Base-by-base conservation (phyloP, 306 rosid species). In the Crataegus laevigata region DNA sequence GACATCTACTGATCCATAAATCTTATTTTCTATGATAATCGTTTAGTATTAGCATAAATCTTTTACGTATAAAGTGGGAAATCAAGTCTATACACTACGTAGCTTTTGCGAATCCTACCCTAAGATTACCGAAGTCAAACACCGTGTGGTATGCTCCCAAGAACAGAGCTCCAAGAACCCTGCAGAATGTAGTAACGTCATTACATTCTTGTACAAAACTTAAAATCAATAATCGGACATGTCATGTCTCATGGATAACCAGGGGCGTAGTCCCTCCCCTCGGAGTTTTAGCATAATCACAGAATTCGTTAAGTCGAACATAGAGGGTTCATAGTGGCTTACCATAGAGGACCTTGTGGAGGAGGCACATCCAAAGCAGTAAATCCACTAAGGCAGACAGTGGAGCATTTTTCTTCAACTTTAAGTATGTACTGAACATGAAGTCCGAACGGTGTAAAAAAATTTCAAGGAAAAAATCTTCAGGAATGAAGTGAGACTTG, bases 331-430 rank as follows among this genome's bases (percentile, higher is more conserved):
- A 32, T 58, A 32, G 64, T 17, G 54, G 14, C 77, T 80, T 87
- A 91, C 97, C 94, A 91, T 26, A 91, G 81, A 69, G 97, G 97
- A 69, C 97, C 94, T 73, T 86, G 89, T 43, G 94, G 94, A 8
- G 88, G 72, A 83, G 91, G 92, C 77, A 87, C 92, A 80, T 91
- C 94, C 62, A 91, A 42, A 64, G 86, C 83, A 83, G 79, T 83
- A 87, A 91, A 89, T 75, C 94, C 88, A 4, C 86, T 80, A 60
- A 84, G 74, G 86, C 97, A 91, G 76, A 91, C 69, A 63, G 82
- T 69, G 21, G 89, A 77, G 66, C 74, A 65, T 17, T 69, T 84
- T 78, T 80, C 88, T 78, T 82, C 88, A 78, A 87, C 79, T 82
- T 73, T 84, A 58, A 89, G 84, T 66, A 86, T 68, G 78, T 89